Evolutionary conservation across 257 asterid genomes (phyloP).

Genomic region (Solanum pimpinellifolium): DNA sequence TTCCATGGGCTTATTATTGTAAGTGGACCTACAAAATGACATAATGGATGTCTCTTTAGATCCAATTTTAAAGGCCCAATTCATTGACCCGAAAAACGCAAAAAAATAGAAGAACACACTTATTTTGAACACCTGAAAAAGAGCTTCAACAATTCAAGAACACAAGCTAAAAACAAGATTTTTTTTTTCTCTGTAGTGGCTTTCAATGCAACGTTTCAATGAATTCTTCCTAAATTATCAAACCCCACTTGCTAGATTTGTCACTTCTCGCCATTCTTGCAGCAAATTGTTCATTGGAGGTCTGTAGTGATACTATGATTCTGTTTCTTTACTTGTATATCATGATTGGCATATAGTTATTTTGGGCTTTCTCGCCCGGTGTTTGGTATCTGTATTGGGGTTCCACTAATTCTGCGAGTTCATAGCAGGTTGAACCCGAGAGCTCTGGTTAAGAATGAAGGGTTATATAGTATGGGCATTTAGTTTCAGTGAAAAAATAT

Average conservation of each 20-base stretch:
- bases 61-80: not conserved
- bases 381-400: not conserved
- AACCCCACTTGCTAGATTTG: not conserved
- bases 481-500: not conserved
- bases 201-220: not conserved
- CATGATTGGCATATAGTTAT: not conserved
- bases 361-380: not conserved
- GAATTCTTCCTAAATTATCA: not conserved
- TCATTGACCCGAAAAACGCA: not conserved
- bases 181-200: not conserved
- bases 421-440: not conserved
- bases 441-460: not conserved
- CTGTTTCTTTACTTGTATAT: not conserved
- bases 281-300: not conserved
- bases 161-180: not conserved
- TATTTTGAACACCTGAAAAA: not conserved
- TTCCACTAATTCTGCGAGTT: not conserved
- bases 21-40: too few relatives aligned
- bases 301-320: not conserved
- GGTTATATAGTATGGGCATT: not conserved
- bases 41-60: not conserved
- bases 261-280: not conserved
- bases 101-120: not conserved
- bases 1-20: not conserved
- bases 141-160: not conserved